Evolutionary conservation across 192 early-diverging fungal species (phyloP), one percentile per base, ranked within the genome.

Genomic region (Coemansia sp.): DNA sequence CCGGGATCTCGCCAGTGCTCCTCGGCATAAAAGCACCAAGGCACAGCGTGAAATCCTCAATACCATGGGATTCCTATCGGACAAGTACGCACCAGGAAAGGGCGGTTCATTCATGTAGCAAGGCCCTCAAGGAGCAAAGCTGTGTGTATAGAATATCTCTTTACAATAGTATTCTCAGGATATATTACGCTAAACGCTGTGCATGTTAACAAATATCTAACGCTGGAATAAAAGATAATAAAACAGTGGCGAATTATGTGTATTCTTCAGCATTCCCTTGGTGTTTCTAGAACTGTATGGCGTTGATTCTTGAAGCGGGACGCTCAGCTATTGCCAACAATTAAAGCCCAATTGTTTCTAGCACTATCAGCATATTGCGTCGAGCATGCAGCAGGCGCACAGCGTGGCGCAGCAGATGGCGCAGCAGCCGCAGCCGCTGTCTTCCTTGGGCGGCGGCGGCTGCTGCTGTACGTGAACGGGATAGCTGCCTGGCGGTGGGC

Each of bases 21-120:
- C 65, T 9, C 38, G 63, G 3, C 49, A 10, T 12, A 9, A 18
- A 9, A 23, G 26, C 23, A 13, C 21, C 52, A 54, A 54, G 52
- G 13, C 43, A 18, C 70, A 73, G 66, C 44, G 63, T 23, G 72
- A 72, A 26, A 44, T 77, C 18, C 71, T 77, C 15, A 68, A 76
- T 41, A 54, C 75, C 41, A 61, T 77, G 40, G 75, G 65, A 16
- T 56, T 60, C 10, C 40, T 81, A 23, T 37, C 57, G 0, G 74
- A 81, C 69, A 76, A 76, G 56, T 81, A 73, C 50, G 64, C 70
- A 4, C 72, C 69, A 9, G 60, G 76, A 41, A 78, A 78, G 56
- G 63, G 53, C 42, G 67, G 71, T n/a, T 70, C 68, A 1, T 78
- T 67, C 48, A 62, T 73, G 40, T 73, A 64, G 1, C 26, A 26